phyloP scores from a whole-genome alignment of 2,329 filamentous ascomycete genomes.

The Colletotrichum nymphaeae region DNA sequence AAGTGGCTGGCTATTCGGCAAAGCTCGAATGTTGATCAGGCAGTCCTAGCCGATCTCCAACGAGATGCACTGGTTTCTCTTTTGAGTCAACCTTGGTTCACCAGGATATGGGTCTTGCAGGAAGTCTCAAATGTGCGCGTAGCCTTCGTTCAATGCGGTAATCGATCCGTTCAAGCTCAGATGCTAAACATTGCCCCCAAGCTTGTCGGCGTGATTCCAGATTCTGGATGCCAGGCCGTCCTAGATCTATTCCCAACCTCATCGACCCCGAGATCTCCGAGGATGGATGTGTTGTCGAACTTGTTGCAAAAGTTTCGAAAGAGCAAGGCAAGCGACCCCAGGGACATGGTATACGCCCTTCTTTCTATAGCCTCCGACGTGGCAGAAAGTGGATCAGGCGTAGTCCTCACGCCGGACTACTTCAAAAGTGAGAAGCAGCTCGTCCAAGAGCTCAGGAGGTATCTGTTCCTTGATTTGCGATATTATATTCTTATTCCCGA shows the following conservation, averaged over 20 bases:
- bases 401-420: constrained; percentile 11
- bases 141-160: no score
- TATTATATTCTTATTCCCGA: not conserved
- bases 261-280: no score
- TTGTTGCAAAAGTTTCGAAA: not conserved
- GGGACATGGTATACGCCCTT: constrained; percentile 8
- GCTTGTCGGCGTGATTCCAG: not conserved
- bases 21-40: no score
- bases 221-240: no score
- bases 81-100: constrained; percentile 1
- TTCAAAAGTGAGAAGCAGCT: not conserved
- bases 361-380: constrained; percentile 1
- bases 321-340: not conserved
- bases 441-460: not conserved
- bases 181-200: not conserved
- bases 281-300: no score
- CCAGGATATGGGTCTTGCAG: constrained; percentile 13
- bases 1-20: no score
- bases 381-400: no score
- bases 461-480: not conserved
- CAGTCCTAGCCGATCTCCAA: no score
- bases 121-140: constrained; percentile 4
- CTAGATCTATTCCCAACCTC: no score
- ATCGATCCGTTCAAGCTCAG: not conserved
- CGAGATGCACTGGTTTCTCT: no score